Evolutionary conservation across 2,329 filamentous ascomycete species (phyloP), one percentile per base, ranked within the genome.

Genomic region (Colletotrichum sp.): DNA sequence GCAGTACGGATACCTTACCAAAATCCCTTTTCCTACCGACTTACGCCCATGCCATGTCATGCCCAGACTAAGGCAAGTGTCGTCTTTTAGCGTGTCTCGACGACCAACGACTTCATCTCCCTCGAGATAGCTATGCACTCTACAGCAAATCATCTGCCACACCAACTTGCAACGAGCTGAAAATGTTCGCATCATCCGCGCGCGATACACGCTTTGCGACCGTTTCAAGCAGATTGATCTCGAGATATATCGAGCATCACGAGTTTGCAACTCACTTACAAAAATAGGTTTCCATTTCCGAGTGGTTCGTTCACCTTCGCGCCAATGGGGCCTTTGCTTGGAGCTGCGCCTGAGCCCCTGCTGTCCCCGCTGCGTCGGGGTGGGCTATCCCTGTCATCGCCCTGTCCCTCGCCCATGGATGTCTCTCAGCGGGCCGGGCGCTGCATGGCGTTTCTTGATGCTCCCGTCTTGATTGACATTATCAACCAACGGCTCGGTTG

Each of bases 361-460:
- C 59, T 32, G 30, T 69, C 64, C 64, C 73, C 73, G 70, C 73
- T 36, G 70, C 39, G 57, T 69, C 64, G 44, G 73, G 70, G 36
- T 44, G 36, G 36, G 64, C 64, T 60, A 73, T 55, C 73, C 73
- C 70, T 73, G 73, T 60, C 57, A 26, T 32, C 9, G 10, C 44
- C 65, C 34, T 68, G 44, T 28, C 64, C 36, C 32, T 69, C 69
- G 70, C 64, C 44, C 44, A 52, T 13, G 44, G 44, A 73, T 73
- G 70, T 76, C 71, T 69, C 64, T 76, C 57, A 34, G 73, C 73
- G 73, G 73, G 70, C 73, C 73, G 70, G 70, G 34, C 59, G 59
- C 64, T 73, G 34, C 70, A 76, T 76, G 73, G 70, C 34, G 70
- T 72, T 30, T 76, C 70, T 73, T 69, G 64, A 59, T 55, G 52